A percentile compares a stretch with the other conserved stretches of the same genome.
phyloP scores from a whole-genome alignment of 2,329 filamentous ascomycete genomes.

The Albifimbria verrucaria region DNA sequence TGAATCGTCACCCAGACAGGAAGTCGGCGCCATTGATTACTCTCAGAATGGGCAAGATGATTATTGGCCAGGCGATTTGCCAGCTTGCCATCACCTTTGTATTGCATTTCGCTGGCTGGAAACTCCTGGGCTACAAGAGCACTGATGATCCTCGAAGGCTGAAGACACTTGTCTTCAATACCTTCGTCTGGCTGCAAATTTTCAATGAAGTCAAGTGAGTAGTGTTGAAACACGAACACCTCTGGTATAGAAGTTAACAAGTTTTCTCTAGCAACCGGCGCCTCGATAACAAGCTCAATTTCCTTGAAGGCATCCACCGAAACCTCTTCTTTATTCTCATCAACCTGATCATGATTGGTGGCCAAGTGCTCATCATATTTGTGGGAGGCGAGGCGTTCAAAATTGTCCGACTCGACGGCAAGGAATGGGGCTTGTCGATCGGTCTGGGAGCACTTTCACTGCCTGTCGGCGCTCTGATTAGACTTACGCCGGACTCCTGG shows the following conservation, averaged over 20 bases:
- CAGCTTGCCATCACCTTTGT: slow-evolving; percentile 50
- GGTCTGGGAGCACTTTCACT: slow-evolving; percentile 32
- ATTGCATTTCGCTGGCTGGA: slow-evolving; percentile 51
- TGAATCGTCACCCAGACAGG: slow-evolving; percentile 44
- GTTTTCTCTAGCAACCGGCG: slow-evolving; percentile 42
- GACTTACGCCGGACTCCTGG: slow-evolving; percentile 45
- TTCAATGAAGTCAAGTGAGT: slow-evolving; percentile 59
- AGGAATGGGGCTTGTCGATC: slow-evolving; percentile 50
- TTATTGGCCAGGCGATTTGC: slow-evolving; percentile 52
- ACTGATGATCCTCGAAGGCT: slow-evolving; percentile 29
- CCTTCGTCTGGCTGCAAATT: slow-evolving; percentile 68
- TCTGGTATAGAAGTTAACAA: background rate
- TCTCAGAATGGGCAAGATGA: slow-evolving; percentile 56
- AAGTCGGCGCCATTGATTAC: slow-evolving; percentile 71
- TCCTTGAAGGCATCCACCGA: slow-evolving; percentile 53
- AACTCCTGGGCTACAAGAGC: slow-evolving; percentile 47
- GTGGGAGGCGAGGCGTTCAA: slow-evolving; percentile 53
- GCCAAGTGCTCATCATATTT: slow-evolving; percentile 56
- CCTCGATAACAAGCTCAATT: slow-evolving; percentile 60
- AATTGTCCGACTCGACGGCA: slow-evolving; percentile 38
- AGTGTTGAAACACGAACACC: background rate
- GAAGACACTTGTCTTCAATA: slow-evolving; percentile 62
- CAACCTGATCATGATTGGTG: slow-evolving; percentile 53
- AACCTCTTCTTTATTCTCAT: slow-evolving; percentile 59
- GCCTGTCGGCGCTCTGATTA: slow-evolving; percentile 47